phyloP scores from a whole-genome alignment of 768 basidiomycete species.

The Aureoboletus auriporus region DNA sequence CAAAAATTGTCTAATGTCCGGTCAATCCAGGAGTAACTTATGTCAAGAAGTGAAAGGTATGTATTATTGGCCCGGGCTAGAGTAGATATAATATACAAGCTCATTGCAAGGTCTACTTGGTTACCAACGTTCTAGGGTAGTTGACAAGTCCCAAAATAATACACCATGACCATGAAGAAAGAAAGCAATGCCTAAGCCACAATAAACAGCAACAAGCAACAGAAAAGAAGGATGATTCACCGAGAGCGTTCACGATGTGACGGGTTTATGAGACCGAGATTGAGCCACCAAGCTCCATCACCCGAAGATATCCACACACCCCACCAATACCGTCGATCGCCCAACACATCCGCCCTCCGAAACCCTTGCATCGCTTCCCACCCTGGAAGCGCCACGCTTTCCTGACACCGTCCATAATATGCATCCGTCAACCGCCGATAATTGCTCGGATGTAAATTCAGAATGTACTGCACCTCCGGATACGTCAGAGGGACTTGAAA shows the following conservation, averaged over 20 bases:
- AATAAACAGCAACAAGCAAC: no score
- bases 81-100: not conserved
- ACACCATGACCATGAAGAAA: not conserved
- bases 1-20: no score
- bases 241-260: slow-evolving; percentile 7
- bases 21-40: no score
- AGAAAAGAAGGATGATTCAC: not conserved
- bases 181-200: not conserved
- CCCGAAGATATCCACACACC: slow-evolving; percentile 32
- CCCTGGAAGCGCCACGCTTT: slow-evolving; percentile 36
- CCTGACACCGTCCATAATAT: slow-evolving; percentile 34
- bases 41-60: no score
- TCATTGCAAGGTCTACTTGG: slow-evolving; percentile 5
- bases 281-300: slow-evolving; percentile 42
- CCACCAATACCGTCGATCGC: slow-evolving; percentile 42
- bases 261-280: slow-evolving; percentile 38
- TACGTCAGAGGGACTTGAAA: slow-evolving; percentile 41
- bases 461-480: slow-evolving; percentile 24
- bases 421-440: slow-evolving; percentile 22
- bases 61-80: not conserved
- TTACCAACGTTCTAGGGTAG: slow-evolving; percentile 10
- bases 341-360: slow-evolving; percentile 49
- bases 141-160: not conserved
- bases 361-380: slow-evolving; percentile 39
- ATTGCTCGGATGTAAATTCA: slow-evolving; percentile 13